Evolutionary conservation across 2,329 filamentous ascomycete genomes (phyloP).

Genomic region (Dothidotthia symphoricarpi): DNA sequence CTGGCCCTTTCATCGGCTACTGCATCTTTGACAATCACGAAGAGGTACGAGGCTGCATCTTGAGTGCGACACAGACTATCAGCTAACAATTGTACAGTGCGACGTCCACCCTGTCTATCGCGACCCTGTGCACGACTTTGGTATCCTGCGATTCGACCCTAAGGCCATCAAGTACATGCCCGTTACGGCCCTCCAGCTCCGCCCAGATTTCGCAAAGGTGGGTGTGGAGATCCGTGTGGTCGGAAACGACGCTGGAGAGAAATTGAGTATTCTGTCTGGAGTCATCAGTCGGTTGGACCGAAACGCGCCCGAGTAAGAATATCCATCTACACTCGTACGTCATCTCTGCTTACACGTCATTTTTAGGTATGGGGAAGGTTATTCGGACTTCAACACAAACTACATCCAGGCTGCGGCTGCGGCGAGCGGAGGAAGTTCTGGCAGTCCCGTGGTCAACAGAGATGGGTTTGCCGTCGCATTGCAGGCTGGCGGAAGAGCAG

Average conservation of each 20-base stretch:
- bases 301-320: slow-evolving; percentile 74
- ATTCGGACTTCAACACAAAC: slow-evolving; percentile 94
- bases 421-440: slow-evolving; percentile 95
- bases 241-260: slow-evolving; percentile 97
- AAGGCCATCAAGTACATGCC: slow-evolving; percentile 97
- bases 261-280: slow-evolving; percentile 94
- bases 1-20: slow-evolving; percentile 96
- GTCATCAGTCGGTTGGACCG: slow-evolving; percentile 94
- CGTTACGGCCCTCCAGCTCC: slow-evolving; percentile 72
- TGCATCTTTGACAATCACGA: slow-evolving; percentile 99
- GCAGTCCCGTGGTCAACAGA: slow-evolving; percentile 94
- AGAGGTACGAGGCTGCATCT: slow-evolving; percentile 45
- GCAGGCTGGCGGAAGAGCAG: slow-evolving; percentile 88
- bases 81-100: slow-evolving; percentile 54
- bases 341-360: no score
- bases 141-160: slow-evolving; percentile 93
- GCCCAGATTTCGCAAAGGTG: slow-evolving; percentile 82
- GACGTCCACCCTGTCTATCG: slow-evolving; percentile 96
- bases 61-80: background rate
- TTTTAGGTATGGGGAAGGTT: slow-evolving; percentile 77
- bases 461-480: slow-evolving; percentile 89
- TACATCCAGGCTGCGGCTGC: slow-evolving; percentile 98
- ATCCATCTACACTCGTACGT: no score
- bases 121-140: slow-evolving; percentile 97
- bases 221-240: slow-evolving; percentile 95